phyloP scores from a whole-genome alignment of 306 rosid genomes.

The Malus sylvestris region DNA sequence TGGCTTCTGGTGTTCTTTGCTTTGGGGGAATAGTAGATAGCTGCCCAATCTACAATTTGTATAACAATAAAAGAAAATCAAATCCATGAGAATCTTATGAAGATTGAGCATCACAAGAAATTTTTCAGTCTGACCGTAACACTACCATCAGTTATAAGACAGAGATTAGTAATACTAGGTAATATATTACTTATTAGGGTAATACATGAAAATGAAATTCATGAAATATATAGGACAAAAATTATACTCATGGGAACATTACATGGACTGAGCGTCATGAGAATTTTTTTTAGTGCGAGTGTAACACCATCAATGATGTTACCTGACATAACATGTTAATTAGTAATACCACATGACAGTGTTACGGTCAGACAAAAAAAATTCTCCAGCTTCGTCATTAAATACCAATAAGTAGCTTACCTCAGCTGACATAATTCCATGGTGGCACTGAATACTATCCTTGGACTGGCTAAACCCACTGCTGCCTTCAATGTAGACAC shows the following conservation, averaged over 20 bases:
- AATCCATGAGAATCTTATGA: not conserved
- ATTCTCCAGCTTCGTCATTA: not conserved
- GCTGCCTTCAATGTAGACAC: constrained; percentile 85
- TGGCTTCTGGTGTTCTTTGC: constrained; percentile 67
- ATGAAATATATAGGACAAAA: not conserved
- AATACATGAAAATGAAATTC: too few species aligned
- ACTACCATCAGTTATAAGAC: too few species aligned
- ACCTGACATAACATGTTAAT: not conserved
- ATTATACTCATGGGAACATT: not conserved
- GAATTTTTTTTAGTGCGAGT: not conserved
- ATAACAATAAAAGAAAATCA: not conserved
- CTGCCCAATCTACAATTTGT: constrained; percentile 69
- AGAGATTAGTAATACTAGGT: too few species aligned
- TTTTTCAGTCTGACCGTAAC: not conserved
- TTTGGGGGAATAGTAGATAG: constrained; percentile 86
- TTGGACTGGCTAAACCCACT: constrained; percentile 79
- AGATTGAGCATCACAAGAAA: not conserved
- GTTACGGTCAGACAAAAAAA: not conserved
- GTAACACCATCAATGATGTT: not conserved
- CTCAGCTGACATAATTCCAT: constrained; percentile 93
- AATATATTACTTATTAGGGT: too few species aligned
- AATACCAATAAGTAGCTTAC: constrained; percentile 32
- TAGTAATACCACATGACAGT: not conserved
- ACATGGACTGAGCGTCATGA: not conserved
- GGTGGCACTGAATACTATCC: constrained; percentile 84